Evolutionary conservation across 441 rosid genomes (phyloP).

Genomic region (Jatropha multifida): DNA sequence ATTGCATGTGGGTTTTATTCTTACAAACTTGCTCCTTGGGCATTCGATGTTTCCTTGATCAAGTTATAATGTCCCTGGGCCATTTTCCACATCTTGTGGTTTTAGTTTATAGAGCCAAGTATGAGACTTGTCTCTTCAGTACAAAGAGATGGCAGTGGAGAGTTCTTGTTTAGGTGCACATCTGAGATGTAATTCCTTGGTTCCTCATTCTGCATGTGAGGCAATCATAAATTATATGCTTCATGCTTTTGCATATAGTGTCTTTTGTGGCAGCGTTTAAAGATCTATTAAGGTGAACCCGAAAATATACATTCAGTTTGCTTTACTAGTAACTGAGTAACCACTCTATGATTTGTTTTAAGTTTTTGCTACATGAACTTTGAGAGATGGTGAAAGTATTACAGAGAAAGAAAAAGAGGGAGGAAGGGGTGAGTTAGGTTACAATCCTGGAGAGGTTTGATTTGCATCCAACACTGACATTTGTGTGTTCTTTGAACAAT

Average conservation of each 20-base stretch:
- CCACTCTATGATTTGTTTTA: neutral
- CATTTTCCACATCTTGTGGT: slow-evolving; percentile 2
- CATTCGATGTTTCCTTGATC: neutral
- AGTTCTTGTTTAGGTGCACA: neutral
- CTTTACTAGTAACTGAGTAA: no score
- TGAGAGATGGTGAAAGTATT: neutral
- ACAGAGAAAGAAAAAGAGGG: neutral
- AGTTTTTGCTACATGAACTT: neutral
- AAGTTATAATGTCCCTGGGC: neutral
- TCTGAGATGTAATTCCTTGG: neutral
- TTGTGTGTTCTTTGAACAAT: neutral
- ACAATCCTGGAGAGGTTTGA: neutral
- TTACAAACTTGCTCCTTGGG: neutral
- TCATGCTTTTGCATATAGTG: neutral
- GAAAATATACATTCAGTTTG: no score
- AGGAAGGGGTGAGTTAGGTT: neutral
- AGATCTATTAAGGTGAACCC: no score
- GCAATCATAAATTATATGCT: neutral
- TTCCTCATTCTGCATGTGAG: neutral
- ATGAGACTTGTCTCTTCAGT: slow-evolving; percentile 6
- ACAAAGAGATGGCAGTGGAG: neutral
- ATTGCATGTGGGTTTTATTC: neutral
- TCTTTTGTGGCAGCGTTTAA: neutral
- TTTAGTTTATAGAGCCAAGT: neutral
- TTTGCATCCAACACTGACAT: neutral